A percentile compares a stretch with the other conserved stretches of the same genome.
Evolutionary conservation across 176 grass and related monocot genomes (phyloP).

Genomic region (barley (Hordeum vulgare)): DNA sequence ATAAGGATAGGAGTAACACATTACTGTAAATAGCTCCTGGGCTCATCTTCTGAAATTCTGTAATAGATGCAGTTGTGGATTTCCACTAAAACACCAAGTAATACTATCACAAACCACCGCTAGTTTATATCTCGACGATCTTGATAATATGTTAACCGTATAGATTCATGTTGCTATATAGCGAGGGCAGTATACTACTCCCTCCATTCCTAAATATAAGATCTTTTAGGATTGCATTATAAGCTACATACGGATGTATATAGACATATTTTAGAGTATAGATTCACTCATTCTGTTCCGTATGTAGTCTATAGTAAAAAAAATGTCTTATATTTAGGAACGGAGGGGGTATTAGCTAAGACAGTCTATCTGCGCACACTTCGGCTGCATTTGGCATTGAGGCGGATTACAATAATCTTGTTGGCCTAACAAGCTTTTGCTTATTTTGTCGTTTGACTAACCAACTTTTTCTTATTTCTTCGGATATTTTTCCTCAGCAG

Average conservation of each 20-base stretch:
- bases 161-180: not conserved
- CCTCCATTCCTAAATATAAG: no score
- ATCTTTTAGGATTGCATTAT: no score
- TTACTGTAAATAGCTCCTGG: not conserved
- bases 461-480: not conserved
- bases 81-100: not conserved
- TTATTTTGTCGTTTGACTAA: not conserved
- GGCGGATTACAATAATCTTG: not conserved
- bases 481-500: not conserved
- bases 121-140: not conserved
- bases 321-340: no score
- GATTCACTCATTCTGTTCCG: no score
- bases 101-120: not conserved
- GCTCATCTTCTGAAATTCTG: not conserved
- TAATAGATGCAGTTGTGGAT: not conserved
- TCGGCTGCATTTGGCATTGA: not conserved
- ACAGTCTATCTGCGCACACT: not conserved
- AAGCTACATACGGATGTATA: no score
- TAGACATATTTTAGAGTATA: no score
- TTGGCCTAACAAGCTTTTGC: not conserved
- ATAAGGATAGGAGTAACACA: not conserved
- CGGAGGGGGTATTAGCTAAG: no score
- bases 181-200: no score
- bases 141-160: not conserved
- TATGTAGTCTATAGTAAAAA: no score